phyloP scores from a whole-genome alignment of 73 alveolate genomes.

The Tetrahymena malaccensis region DNA sequence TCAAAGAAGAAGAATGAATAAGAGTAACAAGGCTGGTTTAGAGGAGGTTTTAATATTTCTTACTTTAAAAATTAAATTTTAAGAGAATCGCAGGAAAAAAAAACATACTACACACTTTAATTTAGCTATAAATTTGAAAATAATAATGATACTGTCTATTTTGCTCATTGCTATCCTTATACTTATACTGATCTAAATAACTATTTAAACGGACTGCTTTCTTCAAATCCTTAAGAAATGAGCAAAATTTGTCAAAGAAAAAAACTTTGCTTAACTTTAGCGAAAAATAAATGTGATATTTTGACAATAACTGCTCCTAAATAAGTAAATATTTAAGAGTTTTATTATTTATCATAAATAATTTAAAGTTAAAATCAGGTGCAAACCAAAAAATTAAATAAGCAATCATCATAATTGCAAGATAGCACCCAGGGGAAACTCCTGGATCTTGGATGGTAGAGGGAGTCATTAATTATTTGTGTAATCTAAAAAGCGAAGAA shows the following conservation, averaged over 20 bases:
- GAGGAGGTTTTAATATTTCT: slow-evolving; percentile 58
- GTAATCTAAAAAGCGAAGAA: slow-evolving; percentile 49
- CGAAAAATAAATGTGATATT: slow-evolving; percentile 69
- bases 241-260: slow-evolving; percentile 35
- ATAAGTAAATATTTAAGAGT: not conserved
- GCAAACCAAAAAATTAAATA: slow-evolving; percentile 1
- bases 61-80: slow-evolving; percentile 41
- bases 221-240: slow-evolving; percentile 16
- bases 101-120: slow-evolving; percentile 76
- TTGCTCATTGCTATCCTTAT: slow-evolving; percentile 95
- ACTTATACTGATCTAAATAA: slow-evolving; percentile 70
- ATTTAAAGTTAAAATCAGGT: not conserved
- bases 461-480: slow-evolving; percentile 55
- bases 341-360: too few species aligned
- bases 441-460: slow-evolving; percentile 62
- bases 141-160: slow-evolving; percentile 87
- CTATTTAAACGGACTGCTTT: slow-evolving; percentile 45
- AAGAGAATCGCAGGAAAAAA: slow-evolving; percentile 22
- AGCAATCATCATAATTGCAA: slow-evolving; percentile 59
- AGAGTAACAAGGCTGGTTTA: slow-evolving; percentile 44
- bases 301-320: slow-evolving; percentile 50
- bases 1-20: slow-evolving; percentile 39
- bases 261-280: slow-evolving; percentile 67
- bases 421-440: slow-evolving; percentile 81
- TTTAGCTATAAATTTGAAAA: slow-evolving; percentile 73